Evolutionary conservation across 225 moss, liverwort and hornwort species (phyloP).

Genomic region (Physcomitrellopsis africana): DNA sequence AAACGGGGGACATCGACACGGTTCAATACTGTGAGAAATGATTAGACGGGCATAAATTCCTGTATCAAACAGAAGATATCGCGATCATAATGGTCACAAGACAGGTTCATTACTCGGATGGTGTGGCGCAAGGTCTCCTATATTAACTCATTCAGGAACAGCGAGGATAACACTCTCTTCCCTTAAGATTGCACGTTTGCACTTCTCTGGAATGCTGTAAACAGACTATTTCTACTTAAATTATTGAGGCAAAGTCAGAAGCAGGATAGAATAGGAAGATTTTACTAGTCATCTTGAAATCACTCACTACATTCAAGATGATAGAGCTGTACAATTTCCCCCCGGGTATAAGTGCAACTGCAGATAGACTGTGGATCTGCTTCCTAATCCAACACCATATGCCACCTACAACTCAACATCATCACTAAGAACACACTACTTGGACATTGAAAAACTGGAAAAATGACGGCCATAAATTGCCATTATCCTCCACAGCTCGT

Average conservation of each 20-base stretch:
- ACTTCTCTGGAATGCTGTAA: neutral
- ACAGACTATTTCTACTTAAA: neutral
- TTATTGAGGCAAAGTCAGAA: neutral
- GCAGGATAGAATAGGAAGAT: slow-evolving; percentile 16
- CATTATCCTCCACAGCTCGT: neutral
- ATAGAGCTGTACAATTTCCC: neutral
- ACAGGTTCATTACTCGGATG: no score
- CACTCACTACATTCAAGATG: slow-evolving; percentile 16
- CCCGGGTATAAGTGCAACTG: neutral
- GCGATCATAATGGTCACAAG: no score
- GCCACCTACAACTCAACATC: slow-evolving; percentile 16
- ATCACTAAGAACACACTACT: slow-evolving; percentile 21
- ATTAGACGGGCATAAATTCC: no score
- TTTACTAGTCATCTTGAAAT: slow-evolving; percentile 3
- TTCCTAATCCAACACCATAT: slow-evolving; percentile 1
- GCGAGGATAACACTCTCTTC: no score
- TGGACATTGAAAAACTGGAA: neutral
- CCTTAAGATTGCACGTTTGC: neutral
- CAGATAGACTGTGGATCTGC: slow-evolving; percentile 13
- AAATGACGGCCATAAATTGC: slow-evolving; percentile 10
- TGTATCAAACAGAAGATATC: no score
- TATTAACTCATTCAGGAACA: no score
- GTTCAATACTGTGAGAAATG: no score
- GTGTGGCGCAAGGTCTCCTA: no score
- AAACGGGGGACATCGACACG: no score